Conservation (phyloP, 2,329 filamentous ascomycete species). For the Ophiostoma triangulosporum region DNA sequence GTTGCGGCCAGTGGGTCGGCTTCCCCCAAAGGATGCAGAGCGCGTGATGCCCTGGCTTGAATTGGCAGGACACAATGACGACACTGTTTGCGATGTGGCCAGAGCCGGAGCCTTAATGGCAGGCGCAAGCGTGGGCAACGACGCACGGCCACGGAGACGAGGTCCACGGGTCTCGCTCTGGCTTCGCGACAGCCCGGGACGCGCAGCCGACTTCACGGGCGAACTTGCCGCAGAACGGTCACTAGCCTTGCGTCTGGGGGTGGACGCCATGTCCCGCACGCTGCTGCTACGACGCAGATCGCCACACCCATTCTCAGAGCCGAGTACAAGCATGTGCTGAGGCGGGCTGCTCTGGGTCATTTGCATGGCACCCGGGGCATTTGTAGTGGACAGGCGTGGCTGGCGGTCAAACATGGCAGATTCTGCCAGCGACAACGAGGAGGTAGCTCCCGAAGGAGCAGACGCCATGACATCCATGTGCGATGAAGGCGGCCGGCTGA, state of each 20-base stretch:
- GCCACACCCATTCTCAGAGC: slow-evolving; percentile 20
- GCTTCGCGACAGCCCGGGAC: slow-evolving; percentile 39
- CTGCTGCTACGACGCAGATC: slow-evolving; percentile 33
- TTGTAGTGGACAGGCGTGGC: slow-evolving; percentile 16
- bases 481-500: slow-evolving; percentile 37
- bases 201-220: slow-evolving; percentile 34
- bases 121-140: slow-evolving; percentile 35
- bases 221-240: slow-evolving; percentile 33
- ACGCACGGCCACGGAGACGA: slow-evolving; percentile 25
- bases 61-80: background rate
- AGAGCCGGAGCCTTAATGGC: slow-evolving; percentile 23
- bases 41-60: slow-evolving; percentile 22
- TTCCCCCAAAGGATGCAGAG: slow-evolving; percentile 21
- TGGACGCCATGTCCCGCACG: slow-evolving; percentile 28
- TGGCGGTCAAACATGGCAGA: slow-evolving; percentile 14
- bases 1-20: slow-evolving; percentile 31
- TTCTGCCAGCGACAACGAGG: slow-evolving; percentile 3
- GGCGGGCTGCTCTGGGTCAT: slow-evolving; percentile 17
- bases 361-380: slow-evolving; percentile 11
- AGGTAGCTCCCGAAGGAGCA: slow-evolving; percentile 6
- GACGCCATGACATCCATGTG: slow-evolving; percentile 25
- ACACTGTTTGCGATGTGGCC: background rate
- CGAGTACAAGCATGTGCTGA: slow-evolving; percentile 17
- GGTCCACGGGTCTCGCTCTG: slow-evolving; percentile 40
- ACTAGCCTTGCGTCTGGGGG: slow-evolving; percentile 26